Evolutionary conservation across 2,329 filamentous ascomycete species (phyloP).

Genomic region (Fusarium torulosum): DNA sequence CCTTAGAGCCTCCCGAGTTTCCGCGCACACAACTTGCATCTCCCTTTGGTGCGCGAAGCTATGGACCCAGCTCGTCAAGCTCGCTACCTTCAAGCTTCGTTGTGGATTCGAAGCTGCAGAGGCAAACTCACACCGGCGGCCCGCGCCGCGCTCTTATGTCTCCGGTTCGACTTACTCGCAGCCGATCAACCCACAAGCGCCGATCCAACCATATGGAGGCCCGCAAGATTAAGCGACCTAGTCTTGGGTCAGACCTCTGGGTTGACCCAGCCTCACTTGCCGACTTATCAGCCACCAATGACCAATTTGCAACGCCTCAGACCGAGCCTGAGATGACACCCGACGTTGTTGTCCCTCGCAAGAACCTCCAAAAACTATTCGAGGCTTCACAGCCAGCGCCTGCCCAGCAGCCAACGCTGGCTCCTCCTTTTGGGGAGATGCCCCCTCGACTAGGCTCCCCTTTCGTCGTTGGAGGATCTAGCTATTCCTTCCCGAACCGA

Average conservation of each 20-base stretch:
- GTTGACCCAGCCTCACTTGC: slow-evolving; percentile 56
- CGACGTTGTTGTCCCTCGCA: slow-evolving; percentile 57
- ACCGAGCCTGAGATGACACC: slow-evolving; percentile 38
- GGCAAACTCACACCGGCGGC: slow-evolving; percentile 64
- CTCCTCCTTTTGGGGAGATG: slow-evolving; percentile 51
- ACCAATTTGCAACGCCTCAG: slow-evolving; percentile 53
- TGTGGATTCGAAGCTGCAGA: slow-evolving; percentile 50
- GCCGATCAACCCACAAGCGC: slow-evolving; percentile 68
- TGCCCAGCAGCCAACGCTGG: slow-evolving; percentile 32
- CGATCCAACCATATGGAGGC: slow-evolving; percentile 65
- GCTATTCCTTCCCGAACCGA: slow-evolving; percentile 72
- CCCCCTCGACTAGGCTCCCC: slow-evolving; percentile 70
- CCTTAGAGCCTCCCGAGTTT: slow-evolving; percentile 43
- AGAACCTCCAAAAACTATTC: slow-evolving; percentile 58
- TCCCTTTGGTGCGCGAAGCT: slow-evolving; percentile 69
- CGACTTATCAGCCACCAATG: slow-evolving; percentile 42
- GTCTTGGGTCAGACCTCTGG: slow-evolving; percentile 67
- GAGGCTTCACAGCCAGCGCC: slow-evolving; percentile 48
- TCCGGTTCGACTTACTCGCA: slow-evolving; percentile 64
- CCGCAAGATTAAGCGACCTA: slow-evolving; percentile 64
- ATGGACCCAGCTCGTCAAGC: slow-evolving; percentile 71
- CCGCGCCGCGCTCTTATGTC: slow-evolving; percentile 65
- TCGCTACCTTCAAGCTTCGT: slow-evolving; percentile 58
- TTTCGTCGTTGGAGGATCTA: slow-evolving; percentile 63
- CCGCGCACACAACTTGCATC: slow-evolving; percentile 61